Evolutionary conservation across 2,329 filamentous ascomycete species (phyloP), one percentile per base, ranked within the genome.

Genomic region (Diaporthe ilicicola): DNA sequence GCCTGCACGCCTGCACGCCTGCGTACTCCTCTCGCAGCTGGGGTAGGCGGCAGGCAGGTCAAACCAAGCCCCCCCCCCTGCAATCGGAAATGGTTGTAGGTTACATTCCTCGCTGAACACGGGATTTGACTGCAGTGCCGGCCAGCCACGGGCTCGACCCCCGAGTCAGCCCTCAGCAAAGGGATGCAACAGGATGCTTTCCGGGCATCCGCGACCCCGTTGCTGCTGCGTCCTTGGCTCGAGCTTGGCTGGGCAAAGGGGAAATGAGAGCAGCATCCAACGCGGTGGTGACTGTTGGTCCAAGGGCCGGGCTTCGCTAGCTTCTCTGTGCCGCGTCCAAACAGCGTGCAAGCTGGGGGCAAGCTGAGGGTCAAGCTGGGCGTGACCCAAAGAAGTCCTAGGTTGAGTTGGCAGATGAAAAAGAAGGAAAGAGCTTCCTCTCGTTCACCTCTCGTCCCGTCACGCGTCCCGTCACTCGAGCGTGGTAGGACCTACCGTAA

Each of bases 141-240:
- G 53, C 53, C 53, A 55, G 53, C 53, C 53, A 55, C 53, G 32
- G 32, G 32, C n/a, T n/a, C 59, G 7, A 3, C 42, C 59, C 24
- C n/a, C 59, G 59, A 64, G 59, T 64, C 59, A 62, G 59, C 59
- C 5, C 19, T 34, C 59, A 37, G 37, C 44, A 27, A 39, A 48
- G 27, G 59, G 24, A 24, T 50, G 46, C 59, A 64, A 24, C 59
- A 50, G n/a, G 3, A 62, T 34, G n/a, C 29, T 62, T 62, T 64
- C 59, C 59, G 44, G n/a, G 59, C 59, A 37, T 24, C 59, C 42
- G 59, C 42, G 42, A 2, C 29, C 8, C 59, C n/a, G 44, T 50
- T 34, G 59, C 19, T 48, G 32, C 1, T 42, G 37, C 22, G 59
- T 19, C 59, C 34, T 48, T 39, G 59, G 42, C 42, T 15, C 42